These are phyloP conservation scores for Chlorella sp. DNA, from an alignment of 139 green algal genomes.

Conservation along the genomic window DNA sequence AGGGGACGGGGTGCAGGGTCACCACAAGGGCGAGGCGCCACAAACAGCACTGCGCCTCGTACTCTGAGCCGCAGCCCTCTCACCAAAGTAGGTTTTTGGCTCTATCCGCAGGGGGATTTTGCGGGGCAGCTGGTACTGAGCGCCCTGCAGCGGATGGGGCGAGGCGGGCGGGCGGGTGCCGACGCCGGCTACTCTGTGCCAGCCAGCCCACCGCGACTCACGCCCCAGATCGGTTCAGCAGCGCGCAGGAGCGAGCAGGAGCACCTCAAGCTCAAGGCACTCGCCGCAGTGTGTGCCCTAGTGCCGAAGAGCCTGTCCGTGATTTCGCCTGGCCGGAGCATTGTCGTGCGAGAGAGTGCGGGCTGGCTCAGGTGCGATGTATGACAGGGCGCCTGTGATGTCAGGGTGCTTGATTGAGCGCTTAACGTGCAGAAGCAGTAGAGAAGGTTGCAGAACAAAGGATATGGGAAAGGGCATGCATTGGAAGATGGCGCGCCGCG, in stretches of 20 bases:
- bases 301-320: conserved; percentile 43
- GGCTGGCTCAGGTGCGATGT: too few relatives aligned
- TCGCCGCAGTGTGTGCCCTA: conserved; percentile 24
- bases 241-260: too few relatives aligned
- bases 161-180: neutral
- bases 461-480: too few relatives aligned
- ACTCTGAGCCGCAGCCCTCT: too few relatives aligned
- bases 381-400: too few relatives aligned
- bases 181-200: neutral
- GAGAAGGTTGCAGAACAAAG: too few relatives aligned
- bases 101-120: conserved; percentile 86
- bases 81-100: conserved; percentile 91
- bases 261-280: too few relatives aligned
- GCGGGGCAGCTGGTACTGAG: conserved; percentile 70
- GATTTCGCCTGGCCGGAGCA: neutral
- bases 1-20: neutral
- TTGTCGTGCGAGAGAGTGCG: neutral
- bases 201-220: too few relatives aligned
- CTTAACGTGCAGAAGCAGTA: too few relatives aligned
- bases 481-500: too few relatives aligned
- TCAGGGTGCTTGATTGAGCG: too few relatives aligned
- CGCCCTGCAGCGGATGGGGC: conserved; percentile 36
- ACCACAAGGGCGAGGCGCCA: neutral
- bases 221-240: too few relatives aligned
- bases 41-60: neutral